These are phyloP conservation scores for Podospora pseudopauciseta DNA, from an alignment of 495 filamentous ascomycete genomes.

Conservation along the genomic window DNA sequence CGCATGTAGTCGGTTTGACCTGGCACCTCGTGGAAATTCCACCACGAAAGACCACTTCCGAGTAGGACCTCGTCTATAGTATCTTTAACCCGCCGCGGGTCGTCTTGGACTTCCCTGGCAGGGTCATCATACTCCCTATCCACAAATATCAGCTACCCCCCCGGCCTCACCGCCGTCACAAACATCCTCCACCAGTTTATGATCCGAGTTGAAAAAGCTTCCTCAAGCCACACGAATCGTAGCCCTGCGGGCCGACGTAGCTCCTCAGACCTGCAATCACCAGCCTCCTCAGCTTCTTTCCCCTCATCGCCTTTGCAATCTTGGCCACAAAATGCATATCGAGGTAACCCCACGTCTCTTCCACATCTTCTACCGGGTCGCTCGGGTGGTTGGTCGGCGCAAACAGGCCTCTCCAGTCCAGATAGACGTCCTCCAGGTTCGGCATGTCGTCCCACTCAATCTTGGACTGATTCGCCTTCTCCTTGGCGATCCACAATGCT, in stretches of 20 bases:
- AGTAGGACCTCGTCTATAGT: no score
- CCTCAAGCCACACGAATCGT: background rate
- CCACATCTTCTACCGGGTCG: background rate
- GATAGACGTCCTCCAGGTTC: background rate
- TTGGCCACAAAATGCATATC: background rate
- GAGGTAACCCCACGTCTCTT: background rate
- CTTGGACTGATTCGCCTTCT: background rate
- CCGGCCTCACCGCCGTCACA: constrained; percentile 17
- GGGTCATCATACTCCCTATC: constrained; percentile 8
- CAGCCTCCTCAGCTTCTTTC: constrained; percentile 12
- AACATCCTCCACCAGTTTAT: constrained; percentile 20
- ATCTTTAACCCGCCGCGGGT: no score
- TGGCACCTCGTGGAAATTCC: no score
- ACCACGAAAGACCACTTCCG: no score
- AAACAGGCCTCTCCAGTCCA: background rate
- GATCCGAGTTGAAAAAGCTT: background rate
- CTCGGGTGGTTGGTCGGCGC: background rate
- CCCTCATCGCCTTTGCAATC: constrained; percentile 4
- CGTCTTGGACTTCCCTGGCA: background rate
- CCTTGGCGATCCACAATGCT: background rate
- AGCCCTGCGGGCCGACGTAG: background rate
- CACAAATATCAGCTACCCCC: constrained; percentile 22
- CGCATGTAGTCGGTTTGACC: no score
- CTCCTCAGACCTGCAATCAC: constrained; percentile 24
- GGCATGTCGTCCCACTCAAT: background rate